Base-by-base conservation (phyloP, 306 rosid genomes). In the Arachis hypogaea region DNA sequence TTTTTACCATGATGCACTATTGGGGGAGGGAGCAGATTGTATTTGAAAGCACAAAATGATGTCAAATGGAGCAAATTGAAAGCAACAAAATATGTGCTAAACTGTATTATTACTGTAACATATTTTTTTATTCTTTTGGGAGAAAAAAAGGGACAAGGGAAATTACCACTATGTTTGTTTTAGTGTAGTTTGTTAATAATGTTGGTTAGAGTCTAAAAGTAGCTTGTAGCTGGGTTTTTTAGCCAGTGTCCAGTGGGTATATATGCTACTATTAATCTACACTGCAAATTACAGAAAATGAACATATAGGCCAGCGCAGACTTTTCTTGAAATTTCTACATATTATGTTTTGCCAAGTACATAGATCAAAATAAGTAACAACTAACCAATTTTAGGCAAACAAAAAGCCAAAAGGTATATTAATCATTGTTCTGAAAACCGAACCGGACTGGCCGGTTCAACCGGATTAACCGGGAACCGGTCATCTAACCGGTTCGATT, bases 101-200 rank as follows among this genome's bases (percentile, higher is more conserved):
- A 45, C 59, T 60, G 69, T 69, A 77, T 59, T 42, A 2, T 40
- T 66, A 71, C 47, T 11, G 11, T 33, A 73, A 77, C 49, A 68
- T 69, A 64, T 76, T 82, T 63, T 73, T 83, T 41, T n/a, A 74
- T 61, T 76, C 46, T 66, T 59, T 44, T 8, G 9, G 4, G 72
- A 65, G 72, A 52, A 56, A 54, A 50, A 59, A 73, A 61, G 77
- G 50, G 75, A 38, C 14, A 56, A 14, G 67, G 65, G 59, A 57
- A 16, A 49, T 51, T 57, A 42, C 68, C 41, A 62, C 56, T 28
- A 41, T 43, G 2, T 43, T 43, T 43, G 7, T 43, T 43, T 50
- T 52, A 75, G 72, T 70, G 76, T 80, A 71, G 57, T 80, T 76
- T 72, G 68, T 58, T 76, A 36, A 78, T 76, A 36, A 78, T 65